A percentile compares a stretch with the other conserved stretches of the same genome.
Evolutionary conservation across 345 rosid species (phyloP).

Genomic region (Trapa incisa): DNA sequence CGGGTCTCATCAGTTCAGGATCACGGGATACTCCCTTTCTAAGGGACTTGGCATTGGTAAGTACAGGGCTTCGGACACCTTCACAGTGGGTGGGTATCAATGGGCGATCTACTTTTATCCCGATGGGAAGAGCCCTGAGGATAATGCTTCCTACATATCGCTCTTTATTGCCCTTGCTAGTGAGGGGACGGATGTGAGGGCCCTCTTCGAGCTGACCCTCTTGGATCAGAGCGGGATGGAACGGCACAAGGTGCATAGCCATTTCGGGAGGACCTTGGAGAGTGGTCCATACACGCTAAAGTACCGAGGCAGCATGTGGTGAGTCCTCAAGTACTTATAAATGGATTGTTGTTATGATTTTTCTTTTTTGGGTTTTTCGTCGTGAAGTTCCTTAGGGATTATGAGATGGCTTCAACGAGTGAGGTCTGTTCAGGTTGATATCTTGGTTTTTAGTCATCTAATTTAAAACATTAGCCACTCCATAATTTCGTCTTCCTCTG

Average conservation of each 20-base stretch:
- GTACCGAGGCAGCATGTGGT: slow-evolving; percentile 79
- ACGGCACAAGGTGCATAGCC: slow-evolving; percentile 62
- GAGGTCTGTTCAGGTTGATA: not conserved
- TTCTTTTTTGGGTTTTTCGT: not conserved
- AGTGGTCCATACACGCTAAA: slow-evolving; percentile 61
- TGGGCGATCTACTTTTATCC: slow-evolving; percentile 78
- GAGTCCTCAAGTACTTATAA: slow-evolving; percentile 8
- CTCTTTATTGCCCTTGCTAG: slow-evolving; percentile 60
- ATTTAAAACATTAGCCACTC: not conserved
- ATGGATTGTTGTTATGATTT: not conserved
- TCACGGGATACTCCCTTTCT: slow-evolving; percentile 48
- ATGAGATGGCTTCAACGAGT: not conserved
- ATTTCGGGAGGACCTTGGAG: slow-evolving; percentile 64
- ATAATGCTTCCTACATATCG: slow-evolving; percentile 46
- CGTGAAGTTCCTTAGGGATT: not conserved
- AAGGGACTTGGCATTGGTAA: slow-evolving; percentile 63
- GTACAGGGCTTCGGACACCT: slow-evolving; percentile 48
- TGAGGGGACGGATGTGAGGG: slow-evolving; percentile 63
- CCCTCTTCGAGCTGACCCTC: slow-evolving; percentile 57
- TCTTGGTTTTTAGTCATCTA: not conserved
- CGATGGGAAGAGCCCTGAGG: slow-evolving; percentile 70
- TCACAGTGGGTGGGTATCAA: slow-evolving; percentile 50
- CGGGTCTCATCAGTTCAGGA: slow-evolving; percentile 57
- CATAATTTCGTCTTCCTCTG: not conserved
- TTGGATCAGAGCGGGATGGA: slow-evolving; percentile 70